phyloP scores from a whole-genome alignment of 768 basidiomycete species.

The Rhodosporidiobolus sp. region DNA sequence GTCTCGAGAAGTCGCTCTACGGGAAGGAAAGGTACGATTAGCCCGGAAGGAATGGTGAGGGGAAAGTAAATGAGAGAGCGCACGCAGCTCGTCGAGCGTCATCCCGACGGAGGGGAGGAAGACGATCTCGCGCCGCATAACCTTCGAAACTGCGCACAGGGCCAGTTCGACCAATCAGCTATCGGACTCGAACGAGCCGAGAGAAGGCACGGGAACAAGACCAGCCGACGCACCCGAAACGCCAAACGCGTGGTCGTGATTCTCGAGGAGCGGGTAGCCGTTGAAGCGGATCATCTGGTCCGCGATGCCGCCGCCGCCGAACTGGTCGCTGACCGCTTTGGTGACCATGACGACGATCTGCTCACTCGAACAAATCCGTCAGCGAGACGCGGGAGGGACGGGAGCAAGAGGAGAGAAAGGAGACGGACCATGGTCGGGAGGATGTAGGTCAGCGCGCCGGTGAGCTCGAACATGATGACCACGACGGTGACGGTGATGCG shows the following conservation, averaged over 20 bases:
- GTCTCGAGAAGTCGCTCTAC: constrained; percentile 68
- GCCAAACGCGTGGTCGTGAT: constrained; percentile 87
- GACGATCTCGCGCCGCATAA: constrained; percentile 80
- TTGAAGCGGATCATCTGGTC: constrained; percentile 97
- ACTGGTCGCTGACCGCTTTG: constrained; percentile 91
- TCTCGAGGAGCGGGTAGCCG: constrained; percentile 94
- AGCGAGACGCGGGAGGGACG: neutral
- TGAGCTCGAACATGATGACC: constrained; percentile 98
- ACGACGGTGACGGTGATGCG: constrained; percentile 96
- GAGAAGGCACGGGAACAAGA: neutral
- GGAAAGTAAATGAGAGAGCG: constrained; percentile 43
- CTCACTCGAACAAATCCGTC: accelerated
- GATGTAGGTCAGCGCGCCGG: constrained; percentile 94
- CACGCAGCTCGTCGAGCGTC: constrained; percentile 74
- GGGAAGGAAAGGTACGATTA: neutral
- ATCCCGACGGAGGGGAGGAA: constrained; percentile 71
- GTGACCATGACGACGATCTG: constrained; percentile 95
- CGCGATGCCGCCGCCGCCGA: constrained; percentile 89
- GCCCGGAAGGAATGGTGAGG: constrained; percentile 22
- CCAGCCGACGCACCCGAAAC: constrained; percentile 65
- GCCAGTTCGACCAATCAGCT: neutral
- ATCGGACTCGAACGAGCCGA: neutral
- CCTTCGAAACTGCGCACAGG: constrained; percentile 59
- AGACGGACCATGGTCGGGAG: constrained; percentile 86
- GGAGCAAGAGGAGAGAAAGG: neutral